Percentiles rank a stretch among this genome's conserved stretches.
Conservation (phyloP, 371 early-diverging fungal genomes). For the Syncephalastrum monosporum region DNA sequence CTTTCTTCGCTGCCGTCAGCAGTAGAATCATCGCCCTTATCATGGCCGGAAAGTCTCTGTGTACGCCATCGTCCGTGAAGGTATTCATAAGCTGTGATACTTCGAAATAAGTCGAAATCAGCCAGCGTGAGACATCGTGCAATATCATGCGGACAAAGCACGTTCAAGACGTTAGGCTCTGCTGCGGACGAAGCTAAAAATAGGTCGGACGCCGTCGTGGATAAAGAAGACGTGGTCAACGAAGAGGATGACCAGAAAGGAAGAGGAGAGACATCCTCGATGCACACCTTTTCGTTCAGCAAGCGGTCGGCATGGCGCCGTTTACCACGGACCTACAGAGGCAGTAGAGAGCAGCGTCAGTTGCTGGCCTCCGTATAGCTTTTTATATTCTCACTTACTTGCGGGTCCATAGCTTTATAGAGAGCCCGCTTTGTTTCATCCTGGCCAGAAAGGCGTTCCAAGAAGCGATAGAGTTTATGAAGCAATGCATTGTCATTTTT, state of each 20-base stretch:
- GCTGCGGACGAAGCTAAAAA: not conserved
- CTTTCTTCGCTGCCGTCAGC: not conserved
- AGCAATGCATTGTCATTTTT: conserved; percentile 38
- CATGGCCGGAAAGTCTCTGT: not conserved
- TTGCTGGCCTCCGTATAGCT: too few relatives aligned
- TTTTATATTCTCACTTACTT: conserved; percentile 11
- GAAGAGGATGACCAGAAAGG: not conserved
- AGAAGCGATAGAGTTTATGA: conserved; percentile 20
- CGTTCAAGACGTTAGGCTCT: conserved; percentile 1
- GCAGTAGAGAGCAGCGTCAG: not conserved
- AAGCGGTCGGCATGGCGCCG: not conserved
- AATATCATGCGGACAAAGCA: conserved; percentile 32
- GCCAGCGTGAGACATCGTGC: conserved; percentile 45
- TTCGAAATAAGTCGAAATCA: conserved; percentile 37
- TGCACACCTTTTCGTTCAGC: not conserved
- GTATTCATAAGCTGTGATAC: conserved; percentile 28
- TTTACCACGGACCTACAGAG: conserved; percentile 5
- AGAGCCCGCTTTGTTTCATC: conserved; percentile 23
- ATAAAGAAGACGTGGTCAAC: conserved; percentile 3
- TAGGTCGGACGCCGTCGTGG: not conserved
- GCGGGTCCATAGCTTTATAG: conserved; percentile 21
- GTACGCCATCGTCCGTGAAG: conserved; percentile 15
- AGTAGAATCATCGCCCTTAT: not conserved
- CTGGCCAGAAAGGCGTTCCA: conserved; percentile 13
- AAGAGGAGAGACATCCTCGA: conserved; percentile 3